Evolutionary conservation across 305 asterid species (phyloP), one percentile per base, ranked within the genome.

Genomic region (Lippia alba): DNA sequence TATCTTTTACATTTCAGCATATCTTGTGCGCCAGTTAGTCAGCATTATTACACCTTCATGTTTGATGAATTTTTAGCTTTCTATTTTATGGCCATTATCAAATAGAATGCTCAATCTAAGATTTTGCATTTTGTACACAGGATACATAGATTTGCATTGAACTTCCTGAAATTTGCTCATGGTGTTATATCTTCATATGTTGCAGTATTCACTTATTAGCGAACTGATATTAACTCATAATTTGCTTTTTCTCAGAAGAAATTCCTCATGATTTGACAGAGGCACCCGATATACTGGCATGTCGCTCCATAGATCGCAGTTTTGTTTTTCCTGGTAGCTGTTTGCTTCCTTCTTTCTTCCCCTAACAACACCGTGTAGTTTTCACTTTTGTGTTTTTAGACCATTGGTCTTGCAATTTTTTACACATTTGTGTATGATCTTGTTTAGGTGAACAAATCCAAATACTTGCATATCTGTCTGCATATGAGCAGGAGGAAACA

Each of bases 201-300:
- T 64, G 51, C 34, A 33, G 19, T 57, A 54, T 53, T 24, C 30
- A 41, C 59, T 49, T 58, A 17, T 53, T 30, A 14, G 5, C 11
- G 17, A 12, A 40, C 53, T 71, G 36, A 58, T 50, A 32, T 45
- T 74, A 64, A 69, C 50, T 65, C 33, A 68, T 76, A 58, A 40
- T 33, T 70, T 56, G 51, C 56, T 72, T 77, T 24, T 70, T 75
- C 62, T 82, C 86, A 88, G 94, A 77, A 78, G 81, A 80, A 77
- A 67, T 88, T 74, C 91, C 94, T 66, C 84, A 76, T 56, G 72
- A 84, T 41, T 88, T 91, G 94, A 81, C 64, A 20, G 91, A 88
- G 48, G 80, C 87, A 51, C 85, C 86, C 20, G 85, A 85, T 79
- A 79, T 84, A 48, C 69, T 62, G 66, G 81, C 89, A 20, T 74